Evolutionary conservation across 164 flowering plant species (phyloP), one percentile per base, ranked within the genome.

Genomic region (Kalanchoe fedtschenkoi): DNA sequence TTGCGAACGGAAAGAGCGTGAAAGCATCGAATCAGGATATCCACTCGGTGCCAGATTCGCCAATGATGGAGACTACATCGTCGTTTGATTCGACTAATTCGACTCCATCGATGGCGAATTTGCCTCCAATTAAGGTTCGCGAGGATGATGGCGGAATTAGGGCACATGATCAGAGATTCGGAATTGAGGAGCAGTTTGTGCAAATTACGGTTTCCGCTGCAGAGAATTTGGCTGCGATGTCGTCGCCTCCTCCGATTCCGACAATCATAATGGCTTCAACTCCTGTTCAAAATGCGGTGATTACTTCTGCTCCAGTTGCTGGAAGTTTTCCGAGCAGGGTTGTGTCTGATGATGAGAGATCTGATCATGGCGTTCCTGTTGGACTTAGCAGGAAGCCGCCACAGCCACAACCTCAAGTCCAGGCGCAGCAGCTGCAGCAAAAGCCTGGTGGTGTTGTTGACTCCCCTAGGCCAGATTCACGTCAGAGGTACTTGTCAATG

Each of bases 41-140:
- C 15, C 89, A 84, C 16, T 84, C 95, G 5, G 77, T 83, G 29
- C 88, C 90, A 0, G 96, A 89, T 72, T 87, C 96, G 35, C 90
- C 56, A 4, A 11, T 88, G 93, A 24, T 87, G 65, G 98, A 92
- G 60, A 89, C 84, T 0, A 66, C 68, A 21, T 87, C 96, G 13
- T 87, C 93, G 3, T 89, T 87, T 32, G 88, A 88, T 51, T 82
- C 96, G 3, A 72, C 88, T 21, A 75, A 92, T 15, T 89, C 96
- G 5, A 80, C 87, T 26, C 89, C 88, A 17, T 80, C 80, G 11
- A 68, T 86, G 43, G 77, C 81, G 24, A 79, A 85, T 70, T 74
- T 89, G 75, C 95, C 95, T 2, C 86, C 80, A 39, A 86, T 87
- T 63, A 68, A 83, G 64, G 85, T 84, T 58, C 89, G 77, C 54